Conservation (phyloP, 306 rosid species). For the Fagus crenata region DNA sequence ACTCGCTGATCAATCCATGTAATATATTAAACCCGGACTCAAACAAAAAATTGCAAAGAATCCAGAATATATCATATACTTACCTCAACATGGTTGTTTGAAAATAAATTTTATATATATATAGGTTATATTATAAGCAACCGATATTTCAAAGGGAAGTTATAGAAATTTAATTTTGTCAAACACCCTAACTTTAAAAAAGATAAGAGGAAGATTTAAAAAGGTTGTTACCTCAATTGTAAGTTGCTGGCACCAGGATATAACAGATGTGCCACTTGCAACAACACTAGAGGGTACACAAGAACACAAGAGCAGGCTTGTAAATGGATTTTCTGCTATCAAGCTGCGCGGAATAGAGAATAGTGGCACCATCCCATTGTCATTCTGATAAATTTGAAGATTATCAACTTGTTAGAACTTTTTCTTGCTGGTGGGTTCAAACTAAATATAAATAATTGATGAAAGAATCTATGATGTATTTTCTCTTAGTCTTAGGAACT, state of each 20-base stretch:
- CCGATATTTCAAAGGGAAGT: background rate
- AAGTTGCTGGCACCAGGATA: slow-evolving; percentile 77
- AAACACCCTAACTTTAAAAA: background rate
- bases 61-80: background rate
- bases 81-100: background rate
- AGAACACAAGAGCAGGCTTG: slow-evolving; percentile 84
- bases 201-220: background rate
- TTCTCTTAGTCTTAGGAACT: background rate
- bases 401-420: slow-evolving; percentile 37
- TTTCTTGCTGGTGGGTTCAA: background rate
- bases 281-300: slow-evolving; percentile 46
- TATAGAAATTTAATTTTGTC: background rate
- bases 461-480: slow-evolving; percentile 1
- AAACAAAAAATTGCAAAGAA: background rate
- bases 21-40: background rate
- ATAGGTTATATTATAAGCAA: no score
- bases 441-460: background rate
- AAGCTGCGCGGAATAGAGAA: slow-evolving; percentile 74
- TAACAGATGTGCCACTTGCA: slow-evolving; percentile 45
- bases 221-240: slow-evolving; percentile 73
- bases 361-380: slow-evolving; percentile 58
- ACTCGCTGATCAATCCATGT: background rate
- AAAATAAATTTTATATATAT: background rate
- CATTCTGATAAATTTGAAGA: slow-evolving; percentile 57
- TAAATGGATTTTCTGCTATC: slow-evolving; percentile 91